phyloP scores from a whole-genome alignment of 192 early-diverging fungal species.

The Coemansia sp. region DNA sequence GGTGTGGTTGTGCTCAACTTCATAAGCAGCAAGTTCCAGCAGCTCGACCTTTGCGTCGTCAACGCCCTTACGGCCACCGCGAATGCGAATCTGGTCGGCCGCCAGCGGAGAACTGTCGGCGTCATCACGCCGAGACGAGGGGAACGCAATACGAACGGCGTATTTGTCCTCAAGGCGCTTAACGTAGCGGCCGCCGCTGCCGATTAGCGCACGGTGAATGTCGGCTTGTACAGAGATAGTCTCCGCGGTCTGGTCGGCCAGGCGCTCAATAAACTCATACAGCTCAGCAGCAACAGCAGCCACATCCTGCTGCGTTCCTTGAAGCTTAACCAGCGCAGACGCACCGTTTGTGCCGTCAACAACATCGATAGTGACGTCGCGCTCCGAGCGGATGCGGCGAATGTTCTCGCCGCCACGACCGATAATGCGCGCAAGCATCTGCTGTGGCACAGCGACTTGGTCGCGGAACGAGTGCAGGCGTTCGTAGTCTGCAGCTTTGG shows the following conservation, averaged over 20 bases:
- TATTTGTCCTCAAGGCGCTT: constrained; percentile 77
- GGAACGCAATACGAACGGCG: constrained; percentile 70
- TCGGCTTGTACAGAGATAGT: constrained; percentile 59
- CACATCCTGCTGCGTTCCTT: constrained; percentile 77
- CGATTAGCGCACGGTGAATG: constrained; percentile 74
- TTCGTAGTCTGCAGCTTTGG: constrained; percentile 70
- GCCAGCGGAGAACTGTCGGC: constrained; percentile 51
- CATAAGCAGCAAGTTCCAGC: constrained; percentile 78
- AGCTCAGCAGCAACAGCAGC: constrained; percentile 71
- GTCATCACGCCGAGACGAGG: constrained; percentile 55
- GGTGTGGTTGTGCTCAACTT: constrained; percentile 72
- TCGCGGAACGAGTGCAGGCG: constrained; percentile 67
- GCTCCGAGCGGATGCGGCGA: constrained; percentile 72
- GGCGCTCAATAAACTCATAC: constrained; percentile 61
- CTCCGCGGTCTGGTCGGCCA: constrained; percentile 65
- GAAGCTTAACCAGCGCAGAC: constrained; percentile 65
- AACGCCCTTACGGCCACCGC: constrained; percentile 82
- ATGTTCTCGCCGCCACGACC: constrained; percentile 88
- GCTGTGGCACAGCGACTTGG: constrained; percentile 72
- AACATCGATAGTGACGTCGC: constrained; percentile 72
- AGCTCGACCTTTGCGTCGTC: constrained; percentile 77
- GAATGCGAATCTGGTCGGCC: constrained; percentile 73
- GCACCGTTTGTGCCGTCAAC: constrained; percentile 12
- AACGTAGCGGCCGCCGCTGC: constrained; percentile 67
- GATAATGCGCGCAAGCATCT: constrained; percentile 72